Conservation (phyloP, 2,329 filamentous ascomycete species). For the Ceratocystis huliohia region DNA sequence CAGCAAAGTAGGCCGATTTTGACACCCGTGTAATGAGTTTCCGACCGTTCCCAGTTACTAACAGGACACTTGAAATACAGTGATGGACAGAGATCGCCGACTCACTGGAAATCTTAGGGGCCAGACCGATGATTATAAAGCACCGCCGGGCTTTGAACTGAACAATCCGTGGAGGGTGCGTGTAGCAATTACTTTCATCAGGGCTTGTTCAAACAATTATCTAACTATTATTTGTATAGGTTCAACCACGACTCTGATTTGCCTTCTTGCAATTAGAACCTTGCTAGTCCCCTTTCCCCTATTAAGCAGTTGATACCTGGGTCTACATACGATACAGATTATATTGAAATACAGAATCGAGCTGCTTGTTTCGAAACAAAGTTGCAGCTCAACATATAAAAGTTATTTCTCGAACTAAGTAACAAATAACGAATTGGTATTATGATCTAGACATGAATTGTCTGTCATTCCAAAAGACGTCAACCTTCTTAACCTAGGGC, state of each 20-base stretch:
- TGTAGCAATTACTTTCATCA: constrained; percentile 21
- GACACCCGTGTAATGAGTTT: not conserved
- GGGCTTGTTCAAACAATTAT: not conserved
- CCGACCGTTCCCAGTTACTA: constrained; percentile 2
- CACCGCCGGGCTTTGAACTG: constrained; percentile 47
- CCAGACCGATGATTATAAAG: constrained; percentile 42
- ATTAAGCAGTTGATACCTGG: constrained; percentile 21
- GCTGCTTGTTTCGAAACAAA: not conserved
- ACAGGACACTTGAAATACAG: constrained; percentile 28
- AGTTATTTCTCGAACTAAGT: not conserved
- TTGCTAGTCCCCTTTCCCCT: constrained; percentile 13
- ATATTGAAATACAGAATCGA: constrained; percentile 22
- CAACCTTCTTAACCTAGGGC: constrained; percentile 33
- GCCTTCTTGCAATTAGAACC: no score
- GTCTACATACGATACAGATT: constrained; percentile 16
- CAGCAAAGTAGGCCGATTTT: constrained; percentile 41
- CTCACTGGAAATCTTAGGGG: constrained; percentile 47
- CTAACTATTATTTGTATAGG: constrained; percentile 6
- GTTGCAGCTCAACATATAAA: not conserved
- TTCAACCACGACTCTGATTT: constrained; percentile 16
- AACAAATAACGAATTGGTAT: not conserved
- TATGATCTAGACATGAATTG: constrained; percentile 14
- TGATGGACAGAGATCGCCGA: constrained; percentile 53
- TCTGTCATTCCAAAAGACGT: not conserved
- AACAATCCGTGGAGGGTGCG: constrained; percentile 51